Conservation (phyloP, 192 early-diverging fungal genomes). For the Linnemannia schmuckeri region DNA sequence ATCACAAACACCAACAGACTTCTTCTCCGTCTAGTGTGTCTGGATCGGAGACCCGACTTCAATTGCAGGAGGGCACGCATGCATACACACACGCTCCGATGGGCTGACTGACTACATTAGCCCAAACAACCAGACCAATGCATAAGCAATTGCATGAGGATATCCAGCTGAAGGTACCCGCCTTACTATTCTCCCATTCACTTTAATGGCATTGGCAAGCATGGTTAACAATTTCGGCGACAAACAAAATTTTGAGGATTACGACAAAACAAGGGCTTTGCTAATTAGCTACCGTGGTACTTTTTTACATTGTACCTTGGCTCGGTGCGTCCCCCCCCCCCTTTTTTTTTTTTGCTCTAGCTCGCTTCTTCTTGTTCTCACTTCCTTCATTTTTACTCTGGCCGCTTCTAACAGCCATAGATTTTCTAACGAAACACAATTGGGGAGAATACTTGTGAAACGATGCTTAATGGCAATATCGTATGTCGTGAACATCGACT, state of each 20-base stretch:
- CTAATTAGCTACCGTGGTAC: neutral
- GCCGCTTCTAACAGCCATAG: no score
- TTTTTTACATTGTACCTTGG: neutral
- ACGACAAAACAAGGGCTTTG: neutral
- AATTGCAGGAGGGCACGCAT: neutral
- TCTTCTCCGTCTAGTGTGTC: neutral
- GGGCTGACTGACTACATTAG: neutral
- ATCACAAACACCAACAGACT: no score
- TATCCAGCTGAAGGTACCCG: neutral
- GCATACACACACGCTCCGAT: neutral
- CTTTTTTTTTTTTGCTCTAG: neutral
- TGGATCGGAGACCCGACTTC: constrained; percentile 1
- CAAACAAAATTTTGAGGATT: neutral
- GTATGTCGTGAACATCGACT: neutral
- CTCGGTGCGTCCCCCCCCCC: no score
- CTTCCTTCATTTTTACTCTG: neutral
- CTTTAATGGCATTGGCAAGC: neutral
- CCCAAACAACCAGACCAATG: neutral
- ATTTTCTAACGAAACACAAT: no score
- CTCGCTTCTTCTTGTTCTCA: neutral
- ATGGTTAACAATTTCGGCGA: neutral
- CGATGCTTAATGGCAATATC: neutral
- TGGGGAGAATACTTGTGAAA: neutral
- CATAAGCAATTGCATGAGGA: neutral
- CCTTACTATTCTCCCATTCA: neutral